A percentile compares a stretch with the other conserved stretches of the same genome.
These are phyloP conservation scores for Diversispora eburnea DNA, from an alignment of 192 early-diverging fungal species.

Conservation along the genomic window DNA sequence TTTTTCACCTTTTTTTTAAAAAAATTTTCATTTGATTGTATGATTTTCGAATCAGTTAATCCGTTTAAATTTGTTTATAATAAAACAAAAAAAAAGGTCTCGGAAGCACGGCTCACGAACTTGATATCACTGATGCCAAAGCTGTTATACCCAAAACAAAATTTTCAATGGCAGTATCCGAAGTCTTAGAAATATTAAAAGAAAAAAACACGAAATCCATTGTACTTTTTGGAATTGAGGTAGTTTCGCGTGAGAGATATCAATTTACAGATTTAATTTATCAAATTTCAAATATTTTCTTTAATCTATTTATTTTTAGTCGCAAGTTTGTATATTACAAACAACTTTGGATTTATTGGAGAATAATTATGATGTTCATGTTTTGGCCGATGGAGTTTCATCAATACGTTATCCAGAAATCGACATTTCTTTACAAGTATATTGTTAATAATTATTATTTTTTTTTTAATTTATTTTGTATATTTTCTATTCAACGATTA, in stretches of 20 bases:
- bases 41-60: neutral
- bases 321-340: conserved; percentile 94
- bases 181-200: conserved; percentile 53
- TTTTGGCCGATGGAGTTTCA: conserved; percentile 91
- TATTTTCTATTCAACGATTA: conserved; percentile 34
- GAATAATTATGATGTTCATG: conserved; percentile 72
- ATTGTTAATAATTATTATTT: conserved; percentile 13
- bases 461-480: neutral
- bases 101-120: conserved; percentile 71
- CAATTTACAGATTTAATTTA: neutral
- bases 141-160: conserved; percentile 70
- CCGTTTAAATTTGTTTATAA: neutral
- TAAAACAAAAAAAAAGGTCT: conserved; percentile 51
- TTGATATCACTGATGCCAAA: conserved; percentile 65
- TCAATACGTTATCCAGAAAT: conserved; percentile 83
- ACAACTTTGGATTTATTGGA: conserved; percentile 88
- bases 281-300: neutral
- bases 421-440: conserved; percentile 68
- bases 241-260: conserved; percentile 23
- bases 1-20: conserved; percentile 11
- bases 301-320: conserved; percentile 35
- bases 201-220: conserved; percentile 56
- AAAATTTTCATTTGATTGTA: too few species aligned
- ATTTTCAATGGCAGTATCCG: conserved; percentile 83
- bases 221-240: conserved; percentile 90